Evolutionary conservation across 2,329 filamentous ascomycete species (phyloP), one percentile per base, ranked within the genome.

Genomic region (Thielaviopsis ethacetica): DNA sequence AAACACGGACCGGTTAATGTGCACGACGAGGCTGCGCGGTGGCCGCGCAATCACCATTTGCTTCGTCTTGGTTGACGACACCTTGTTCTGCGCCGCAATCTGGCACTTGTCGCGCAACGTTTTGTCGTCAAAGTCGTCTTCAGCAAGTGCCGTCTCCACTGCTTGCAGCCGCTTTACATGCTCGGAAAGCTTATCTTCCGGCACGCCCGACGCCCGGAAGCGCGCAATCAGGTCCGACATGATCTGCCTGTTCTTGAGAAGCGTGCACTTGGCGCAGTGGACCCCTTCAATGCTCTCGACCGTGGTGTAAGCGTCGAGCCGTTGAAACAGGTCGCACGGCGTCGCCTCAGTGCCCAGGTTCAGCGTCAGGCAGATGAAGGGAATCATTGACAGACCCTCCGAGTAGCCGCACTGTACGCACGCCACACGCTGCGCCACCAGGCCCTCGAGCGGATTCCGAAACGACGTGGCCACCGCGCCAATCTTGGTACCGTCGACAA

Each of bases 341-440:
- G 71, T 68, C 63, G 76, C 77, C 54, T 78, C 76, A 5, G 77
- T 72, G 0, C 86, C 88, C 1, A 97, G 80, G 41, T 85, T 89
- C 0, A 97, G 80, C 0, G 91, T 96, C 53, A 97, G 74, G 66
- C 90, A 96, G 67, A 93, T 96, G 75, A 97, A 97, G 0, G 90
- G 89, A 21, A 89, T 94, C 72, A 97, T 81, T 1, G 87, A 90
- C 15, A 96, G 76, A 1, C 91, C 91, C 65, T 95, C 90, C 0
- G 88, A 90, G 71, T 87, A 86, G 7, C 89, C 88, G 68, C 93
- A 98, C 53, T 77, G 76, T 59, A 87, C 84, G 69, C 93, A 98
- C 0, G 88, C 87, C 1, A 97, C 90, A 47, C 90, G 80, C 70
- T 97, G 91, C 1, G 91, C 91, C 9, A 90, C 77, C 21, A 95